Conservation (phyloP, 495 filamentous ascomycete genomes). For the Cercophora samala region DNA sequence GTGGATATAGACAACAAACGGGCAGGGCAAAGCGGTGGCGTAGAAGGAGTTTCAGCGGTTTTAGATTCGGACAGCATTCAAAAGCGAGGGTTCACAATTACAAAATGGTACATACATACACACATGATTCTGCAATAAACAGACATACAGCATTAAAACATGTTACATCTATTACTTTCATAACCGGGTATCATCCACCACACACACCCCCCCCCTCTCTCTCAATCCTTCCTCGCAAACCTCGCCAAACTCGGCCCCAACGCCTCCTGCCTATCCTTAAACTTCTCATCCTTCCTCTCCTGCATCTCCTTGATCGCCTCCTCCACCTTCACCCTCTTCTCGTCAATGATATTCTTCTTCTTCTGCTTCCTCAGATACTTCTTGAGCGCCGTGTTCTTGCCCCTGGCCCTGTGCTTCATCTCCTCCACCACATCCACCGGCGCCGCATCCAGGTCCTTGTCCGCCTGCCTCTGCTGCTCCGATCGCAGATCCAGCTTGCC, state of each 20-base stretch:
- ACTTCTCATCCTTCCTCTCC: slow-evolving; percentile 40
- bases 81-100: neutral
- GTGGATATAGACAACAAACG: neutral
- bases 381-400: slow-evolving; percentile 86
- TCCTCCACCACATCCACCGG: slow-evolving; percentile 70
- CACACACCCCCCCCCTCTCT: slow-evolving; percentile 5
- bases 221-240: slow-evolving; percentile 49
- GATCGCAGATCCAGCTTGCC: slow-evolving; percentile 78
- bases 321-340: slow-evolving; percentile 63
- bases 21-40: neutral
- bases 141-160: slow-evolving; percentile 7
- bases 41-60: neutral
- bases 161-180: neutral
- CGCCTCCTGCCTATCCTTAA: slow-evolving; percentile 43
- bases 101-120: neutral
- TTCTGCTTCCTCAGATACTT: slow-evolving; percentile 88
- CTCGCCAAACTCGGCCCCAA: slow-evolving; percentile 46
- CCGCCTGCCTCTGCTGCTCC: slow-evolving; percentile 66
- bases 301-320: slow-evolving; percentile 47
- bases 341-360: slow-evolving; percentile 87
- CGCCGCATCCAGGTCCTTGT: slow-evolving; percentile 70
- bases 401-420: slow-evolving; percentile 67
- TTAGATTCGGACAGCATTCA: neutral
- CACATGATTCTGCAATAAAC: no score
- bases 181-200: slow-evolving; percentile 32